Evolutionary conservation across 2,329 filamentous ascomycete species (phyloP).

Genomic region (Alternaria arbusti): DNA sequence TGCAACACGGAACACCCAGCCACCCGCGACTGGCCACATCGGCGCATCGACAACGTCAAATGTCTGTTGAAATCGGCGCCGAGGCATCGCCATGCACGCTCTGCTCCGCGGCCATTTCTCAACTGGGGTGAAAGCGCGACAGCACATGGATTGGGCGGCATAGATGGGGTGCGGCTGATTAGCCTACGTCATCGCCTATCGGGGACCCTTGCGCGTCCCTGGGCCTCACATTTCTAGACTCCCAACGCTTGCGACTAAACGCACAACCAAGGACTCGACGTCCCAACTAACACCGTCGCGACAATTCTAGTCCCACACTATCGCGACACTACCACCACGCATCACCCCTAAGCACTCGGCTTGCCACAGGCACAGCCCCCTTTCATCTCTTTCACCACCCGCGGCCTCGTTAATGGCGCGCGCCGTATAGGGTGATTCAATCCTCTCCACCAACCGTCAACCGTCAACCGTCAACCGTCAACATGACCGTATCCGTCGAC

Average conservation of each 20-base stretch:
- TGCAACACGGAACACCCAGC: background rate
- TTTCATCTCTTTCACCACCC: conserved; percentile 2
- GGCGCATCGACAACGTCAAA: background rate
- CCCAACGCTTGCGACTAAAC: conserved; percentile 1
- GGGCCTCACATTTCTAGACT: conserved; percentile 14
- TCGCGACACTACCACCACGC: background rate
- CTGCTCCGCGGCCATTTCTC: background rate
- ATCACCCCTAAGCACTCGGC: conserved; percentile 1
- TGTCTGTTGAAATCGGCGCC: background rate
- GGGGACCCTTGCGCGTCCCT: background rate
- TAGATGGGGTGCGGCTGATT: conserved; percentile 8
- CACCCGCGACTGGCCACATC: background rate
- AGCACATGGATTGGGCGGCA: background rate
- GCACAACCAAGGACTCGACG: background rate
- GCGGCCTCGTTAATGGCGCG: conserved; percentile 12
- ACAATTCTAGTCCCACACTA: background rate
- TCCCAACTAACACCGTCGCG: background rate
- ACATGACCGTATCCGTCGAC: conserved; percentile 5
- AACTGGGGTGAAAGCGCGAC: conserved; percentile 1
- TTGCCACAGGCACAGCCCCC: conserved; percentile 20
- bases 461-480: background rate
- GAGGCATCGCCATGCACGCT: background rate
- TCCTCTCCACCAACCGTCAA: background rate
- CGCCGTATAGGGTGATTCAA: conserved; percentile 1
- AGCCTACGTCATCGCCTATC: conserved; percentile 24